phyloP scores from a whole-genome alignment of 768 basidiomycete species.

The Rossbeevera mucosa region DNA sequence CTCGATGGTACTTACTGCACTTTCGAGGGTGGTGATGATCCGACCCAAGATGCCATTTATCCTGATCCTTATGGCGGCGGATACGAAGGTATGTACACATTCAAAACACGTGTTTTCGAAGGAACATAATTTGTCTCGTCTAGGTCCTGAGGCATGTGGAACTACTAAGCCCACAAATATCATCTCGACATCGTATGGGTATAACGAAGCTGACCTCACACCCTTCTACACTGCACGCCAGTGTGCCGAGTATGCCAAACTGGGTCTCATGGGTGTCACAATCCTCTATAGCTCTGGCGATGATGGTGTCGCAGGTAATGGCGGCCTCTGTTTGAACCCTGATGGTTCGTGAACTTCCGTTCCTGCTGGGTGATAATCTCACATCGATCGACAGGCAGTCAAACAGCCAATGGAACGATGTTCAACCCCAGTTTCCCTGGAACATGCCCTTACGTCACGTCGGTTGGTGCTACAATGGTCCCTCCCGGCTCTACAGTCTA shows the following conservation, averaged over 20 bases:
- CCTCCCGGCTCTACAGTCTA: constrained; percentile 31
- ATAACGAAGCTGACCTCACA: constrained; percentile 35
- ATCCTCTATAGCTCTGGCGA: constrained; percentile 44
- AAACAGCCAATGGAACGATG: constrained; percentile 19
- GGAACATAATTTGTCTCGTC: neutral
- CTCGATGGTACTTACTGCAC: constrained; percentile 33
- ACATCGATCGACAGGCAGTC: constrained; percentile 20
- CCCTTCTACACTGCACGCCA: constrained; percentile 37
- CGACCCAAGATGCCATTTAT: constrained; percentile 23
- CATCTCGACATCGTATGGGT: constrained; percentile 39
- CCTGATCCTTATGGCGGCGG: constrained; percentile 24
- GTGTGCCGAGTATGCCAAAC: constrained; percentile 44
- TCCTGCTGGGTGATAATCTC: neutral
- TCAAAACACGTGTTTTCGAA: neutral
- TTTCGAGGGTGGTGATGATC: constrained; percentile 33
- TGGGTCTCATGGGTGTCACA: constrained; percentile 38
- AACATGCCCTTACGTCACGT: constrained; percentile 43
- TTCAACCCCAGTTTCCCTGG: constrained; percentile 44
- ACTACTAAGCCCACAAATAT: constrained; percentile 33
- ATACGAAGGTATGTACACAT: constrained; percentile 13
- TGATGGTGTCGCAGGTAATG: constrained; percentile 37
- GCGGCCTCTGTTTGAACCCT: constrained; percentile 29
- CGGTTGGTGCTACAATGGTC: constrained; percentile 46
- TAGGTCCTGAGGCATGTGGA: constrained; percentile 36
- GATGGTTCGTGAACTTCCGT: constrained; percentile 16